Percentiles rank a stretch among this genome's conserved stretches.
These are phyloP conservation scores for Trametes pubescens DNA, from an alignment of 1,284 basidiomycete genomes.

Conservation along the genomic window DNA sequence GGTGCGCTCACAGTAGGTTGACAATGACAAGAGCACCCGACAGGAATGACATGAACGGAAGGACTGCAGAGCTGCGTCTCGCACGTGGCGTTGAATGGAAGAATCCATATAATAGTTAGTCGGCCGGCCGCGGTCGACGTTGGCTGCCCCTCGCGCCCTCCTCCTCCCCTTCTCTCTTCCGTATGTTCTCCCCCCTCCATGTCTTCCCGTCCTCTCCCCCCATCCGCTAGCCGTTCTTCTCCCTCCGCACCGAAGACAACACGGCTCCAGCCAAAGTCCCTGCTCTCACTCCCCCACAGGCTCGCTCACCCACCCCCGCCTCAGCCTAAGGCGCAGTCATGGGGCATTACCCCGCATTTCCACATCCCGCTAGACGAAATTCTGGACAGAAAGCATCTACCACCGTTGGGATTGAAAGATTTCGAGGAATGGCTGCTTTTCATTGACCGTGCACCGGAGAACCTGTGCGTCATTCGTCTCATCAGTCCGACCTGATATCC, in stretches of 20 bases:
- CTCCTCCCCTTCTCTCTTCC: slow-evolving; percentile 21
- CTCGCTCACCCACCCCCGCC: slow-evolving; percentile 74
- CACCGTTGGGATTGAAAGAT: slow-evolving; percentile 79
- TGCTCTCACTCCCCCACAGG: slow-evolving; percentile 64
- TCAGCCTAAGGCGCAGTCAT: slow-evolving; percentile 70
- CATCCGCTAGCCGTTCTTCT: slow-evolving; percentile 20
- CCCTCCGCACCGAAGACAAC: slow-evolving; percentile 57
- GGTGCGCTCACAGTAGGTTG: neutral
- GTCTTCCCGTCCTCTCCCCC: slow-evolving; percentile 30
- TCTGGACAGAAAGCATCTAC: slow-evolving; percentile 72
- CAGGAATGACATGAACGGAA: slow-evolving; percentile 24
- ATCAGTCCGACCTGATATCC: slow-evolving; percentile 7
- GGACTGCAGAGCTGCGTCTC: slow-evolving; percentile 17
- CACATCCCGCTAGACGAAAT: slow-evolving; percentile 73
- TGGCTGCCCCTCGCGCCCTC: slow-evolving; percentile 13
- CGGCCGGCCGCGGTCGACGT: slow-evolving; percentile 1
- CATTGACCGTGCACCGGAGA: slow-evolving; percentile 74
- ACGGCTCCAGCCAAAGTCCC: slow-evolving; percentile 50
- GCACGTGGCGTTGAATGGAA: slow-evolving; percentile 32
- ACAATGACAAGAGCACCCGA: slow-evolving; percentile 21
- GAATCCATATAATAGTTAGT: slow-evolving; percentile 25
- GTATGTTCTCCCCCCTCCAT: slow-evolving; percentile 32
- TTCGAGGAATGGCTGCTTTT: slow-evolving; percentile 83
- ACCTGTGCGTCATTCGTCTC: slow-evolving; percentile 56
- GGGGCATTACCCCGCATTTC: slow-evolving; percentile 52